phyloP scores from a whole-genome alignment of 768 basidiomycete genomes.

The Rhodocollybia butyracea region DNA sequence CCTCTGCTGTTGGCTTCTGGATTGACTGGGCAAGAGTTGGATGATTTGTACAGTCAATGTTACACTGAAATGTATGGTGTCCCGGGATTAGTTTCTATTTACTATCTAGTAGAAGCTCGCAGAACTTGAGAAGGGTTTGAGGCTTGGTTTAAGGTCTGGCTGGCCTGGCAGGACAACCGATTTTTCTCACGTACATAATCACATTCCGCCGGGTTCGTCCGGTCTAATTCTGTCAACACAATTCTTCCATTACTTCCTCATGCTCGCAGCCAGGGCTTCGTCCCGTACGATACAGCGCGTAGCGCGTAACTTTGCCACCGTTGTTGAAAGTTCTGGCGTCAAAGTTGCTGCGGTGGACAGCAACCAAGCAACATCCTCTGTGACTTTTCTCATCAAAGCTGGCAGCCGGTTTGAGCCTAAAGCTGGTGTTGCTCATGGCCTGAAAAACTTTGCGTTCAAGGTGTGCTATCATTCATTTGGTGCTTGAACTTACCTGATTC shows the following conservation, averaged over 20 bases:
- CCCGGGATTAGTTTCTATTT: constrained; percentile 44
- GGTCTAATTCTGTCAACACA: constrained; percentile 12
- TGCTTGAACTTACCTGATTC: constrained; percentile 6
- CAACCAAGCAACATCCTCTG: constrained; percentile 77
- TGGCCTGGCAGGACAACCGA: too few relatives aligned
- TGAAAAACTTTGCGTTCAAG: constrained; percentile 99
- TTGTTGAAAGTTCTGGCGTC: constrained; percentile 74
- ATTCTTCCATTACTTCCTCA: constrained; percentile 32
- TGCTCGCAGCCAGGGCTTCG: constrained; percentile 65
- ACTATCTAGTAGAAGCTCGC: constrained; percentile 48
- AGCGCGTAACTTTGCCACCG: constrained; percentile 77
- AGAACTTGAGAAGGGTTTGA: neutral
- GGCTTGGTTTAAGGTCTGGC: too few relatives aligned
- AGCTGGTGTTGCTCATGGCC: constrained; percentile 86
- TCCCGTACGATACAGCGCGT: constrained; percentile 51
- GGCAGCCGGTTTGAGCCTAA: constrained; percentile 87
- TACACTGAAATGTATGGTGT: constrained; percentile 43
- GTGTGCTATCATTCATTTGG: constrained; percentile 41
- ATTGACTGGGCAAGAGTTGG: constrained; percentile 31
- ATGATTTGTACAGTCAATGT: constrained; percentile 37
- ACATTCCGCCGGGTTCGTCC: neutral
- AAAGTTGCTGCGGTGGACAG: constrained; percentile 85
- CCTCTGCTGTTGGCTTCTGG: constrained; percentile 40
- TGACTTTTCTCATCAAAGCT: constrained; percentile 91
- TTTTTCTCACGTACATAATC: too few relatives aligned